Evolutionary conservation across 768 basidiomycete species (phyloP).

Genomic region (Boletus edulis): DNA sequence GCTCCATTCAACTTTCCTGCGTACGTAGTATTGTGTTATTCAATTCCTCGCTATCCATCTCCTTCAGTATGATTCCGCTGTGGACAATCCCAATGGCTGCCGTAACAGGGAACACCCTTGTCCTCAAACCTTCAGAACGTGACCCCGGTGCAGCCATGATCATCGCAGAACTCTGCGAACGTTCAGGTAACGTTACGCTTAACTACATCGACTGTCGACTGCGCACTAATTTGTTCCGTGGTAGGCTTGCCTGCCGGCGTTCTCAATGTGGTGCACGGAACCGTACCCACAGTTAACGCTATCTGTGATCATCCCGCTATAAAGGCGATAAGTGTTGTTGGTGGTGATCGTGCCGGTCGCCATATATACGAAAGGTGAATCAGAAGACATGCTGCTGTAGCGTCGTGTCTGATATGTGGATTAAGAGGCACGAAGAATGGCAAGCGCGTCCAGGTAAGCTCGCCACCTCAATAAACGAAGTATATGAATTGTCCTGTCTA

Average conservation of each 20-base stretch:
- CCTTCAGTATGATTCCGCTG: conserved; percentile 84
- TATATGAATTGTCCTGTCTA: conserved; percentile 22
- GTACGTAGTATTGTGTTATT: conserved; percentile 38
- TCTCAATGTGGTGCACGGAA: conserved; percentile 89
- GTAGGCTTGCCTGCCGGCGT: conserved; percentile 82
- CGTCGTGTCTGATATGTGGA: conserved; percentile 4
- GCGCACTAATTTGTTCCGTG: neutral
- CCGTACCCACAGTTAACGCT: conserved; percentile 84
- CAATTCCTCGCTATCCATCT: neutral
- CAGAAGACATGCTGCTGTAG: neutral
- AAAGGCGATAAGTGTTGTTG: conserved; percentile 96
- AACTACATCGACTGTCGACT: neutral
- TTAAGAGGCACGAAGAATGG: conserved; percentile 81
- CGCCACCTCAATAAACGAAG: conserved; percentile 8
- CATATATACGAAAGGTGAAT: conserved; percentile 86
- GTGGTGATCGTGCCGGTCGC: conserved; percentile 87
- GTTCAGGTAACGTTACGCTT: conserved; percentile 50
- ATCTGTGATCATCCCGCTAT: conserved; percentile 92
- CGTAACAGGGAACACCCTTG: conserved; percentile 89
- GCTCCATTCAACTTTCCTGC: conserved; percentile 92
- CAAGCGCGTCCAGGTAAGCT: conserved; percentile 76
- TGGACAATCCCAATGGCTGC: conserved; percentile 93
- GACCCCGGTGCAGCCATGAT: conserved; percentile 98
- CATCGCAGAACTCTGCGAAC: conserved; percentile 90
- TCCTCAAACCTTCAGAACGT: conserved; percentile 94